Evolutionary conservation across 2,329 filamentous ascomycete species (phyloP), one percentile per base, ranked within the genome.

Genomic region (Ascochyta pisi): DNA sequence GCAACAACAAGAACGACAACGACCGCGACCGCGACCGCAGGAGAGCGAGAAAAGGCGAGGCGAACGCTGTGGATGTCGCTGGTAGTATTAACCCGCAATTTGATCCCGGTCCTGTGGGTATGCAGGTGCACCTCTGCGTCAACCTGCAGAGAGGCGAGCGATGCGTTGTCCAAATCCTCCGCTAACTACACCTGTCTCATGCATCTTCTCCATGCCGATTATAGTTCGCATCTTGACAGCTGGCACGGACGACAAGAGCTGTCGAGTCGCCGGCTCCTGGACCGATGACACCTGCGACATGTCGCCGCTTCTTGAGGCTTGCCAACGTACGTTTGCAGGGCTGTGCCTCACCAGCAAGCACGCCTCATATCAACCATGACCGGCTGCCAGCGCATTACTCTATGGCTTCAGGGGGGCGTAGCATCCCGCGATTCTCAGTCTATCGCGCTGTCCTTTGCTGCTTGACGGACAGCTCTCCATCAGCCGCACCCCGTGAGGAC

Each of bases 61-160:
- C 69, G 66, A 48, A 57, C 65, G 58, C 59, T 42, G 49, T 64
- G 61, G 63, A 49, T 61, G 59, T 60, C 61, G 58, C 61, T 67
- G 63, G 57, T 69, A 70, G 69, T 71, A 69, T 70, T 70, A 73
- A 68, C 65, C 66, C 67, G 62, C 58, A 57, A 66, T 62, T 67
- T 41, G 23, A 64, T 66, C 62, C 73, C 70, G 63, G 63, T 58
- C 52, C 58, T 60, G 65, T 71, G 71, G 70, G 64, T 65, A 68
- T 68, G 69, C 63, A 66, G 66, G 58, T 72, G 72, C 72, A 75
- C 70, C 67, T 71, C 71, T 74, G 73, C 72, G 69, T 74, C 72
- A 75, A 74, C 73, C 52, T 75, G 71, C 73, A 75, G 69, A 60
- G 60, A 66, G 61, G 67, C 69, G 70, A 73, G 69, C 66, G 58